Evolutionary conservation across 2,329 filamentous ascomycete genomes (phyloP), one percentile per base, ranked within the genome.

Genomic region (Teratosphaeria pseudoeucalypti): DNA sequence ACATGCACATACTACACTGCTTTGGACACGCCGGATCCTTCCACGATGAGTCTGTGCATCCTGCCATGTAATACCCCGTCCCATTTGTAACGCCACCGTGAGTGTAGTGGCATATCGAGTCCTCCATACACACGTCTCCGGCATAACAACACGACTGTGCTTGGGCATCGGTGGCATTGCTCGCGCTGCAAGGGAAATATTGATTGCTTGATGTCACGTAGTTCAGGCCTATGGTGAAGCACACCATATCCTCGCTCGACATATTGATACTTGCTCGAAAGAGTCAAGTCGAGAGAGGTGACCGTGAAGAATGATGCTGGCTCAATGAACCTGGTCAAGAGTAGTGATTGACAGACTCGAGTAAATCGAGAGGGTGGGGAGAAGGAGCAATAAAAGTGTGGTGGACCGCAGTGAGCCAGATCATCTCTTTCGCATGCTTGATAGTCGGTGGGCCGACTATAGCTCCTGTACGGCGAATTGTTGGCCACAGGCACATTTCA

Each of bases 1-100:
- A 7, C 2, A 32, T 32, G 29, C 29, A 43, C 43, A 29, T 57
- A 57, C 47, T 57, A 6, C 43, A 49, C 16, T n/a, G 16, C n/a
- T 49, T 49, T n/a, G 43, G 56, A 57, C 34, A 34, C 16, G 56
- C 43, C 19, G 29, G 27, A 34, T 37, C 52, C 53, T n/a, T 26
- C 57, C 57, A 59, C 10, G 27, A 56, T 19, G 57, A 34, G 53
- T 59, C 57, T 12, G 57, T 59, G 32, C 57, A 59, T 14, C 57
- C 57, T 23, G 52, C 57, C 57, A 59, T 56, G 43, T 59, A 59
- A 27, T 59, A 59, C 2, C 57, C 57, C 6, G 57, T 56, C 11
- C 57, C 57, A 37, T 59, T 56, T n/a, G 32, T 34, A 10, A 59
- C 29, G 29, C 29, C 57, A 34, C 52, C n/a, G n/a, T 55, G 52